Evolutionary conservation across 345 rosid species (phyloP).

Genomic region (Salix exigua): DNA sequence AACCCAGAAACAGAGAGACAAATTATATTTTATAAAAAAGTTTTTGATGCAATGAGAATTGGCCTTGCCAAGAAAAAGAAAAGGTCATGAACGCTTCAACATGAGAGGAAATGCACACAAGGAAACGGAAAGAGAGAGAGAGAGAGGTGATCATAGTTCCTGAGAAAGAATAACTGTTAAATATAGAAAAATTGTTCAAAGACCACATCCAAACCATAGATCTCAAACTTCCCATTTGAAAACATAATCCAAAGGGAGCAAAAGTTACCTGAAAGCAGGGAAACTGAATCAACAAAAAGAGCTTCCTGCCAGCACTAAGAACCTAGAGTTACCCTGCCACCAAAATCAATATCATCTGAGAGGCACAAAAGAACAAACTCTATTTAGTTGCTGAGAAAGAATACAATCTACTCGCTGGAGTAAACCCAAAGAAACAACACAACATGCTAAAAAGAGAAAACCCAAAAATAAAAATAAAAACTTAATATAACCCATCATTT

Average conservation of each 20-base stretch:
- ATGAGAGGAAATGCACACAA: background rate
- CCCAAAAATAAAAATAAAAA: background rate
- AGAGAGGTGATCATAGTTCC: background rate
- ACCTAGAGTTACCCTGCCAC: conserved; percentile 13
- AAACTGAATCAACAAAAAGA: conserved; percentile 19
- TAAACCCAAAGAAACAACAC: conserved; percentile 6
- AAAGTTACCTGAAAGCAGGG: conserved; percentile 27
- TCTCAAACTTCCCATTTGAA: conserved; percentile 17
- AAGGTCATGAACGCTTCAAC: background rate
- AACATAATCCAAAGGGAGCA: conserved; percentile 2
- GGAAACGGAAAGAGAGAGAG: background rate
- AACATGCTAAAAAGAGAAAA: background rate
- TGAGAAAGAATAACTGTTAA: background rate
- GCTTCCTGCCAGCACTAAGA: conserved; percentile 13
- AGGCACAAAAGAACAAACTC: background rate
- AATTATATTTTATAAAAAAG: background rate
- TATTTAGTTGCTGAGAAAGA: background rate
- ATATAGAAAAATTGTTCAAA: background rate
- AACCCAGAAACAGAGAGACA: background rate
- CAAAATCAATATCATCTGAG: conserved; percentile 3
- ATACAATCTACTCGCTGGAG: background rate
- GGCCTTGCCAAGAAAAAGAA: background rate
- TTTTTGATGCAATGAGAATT: background rate
- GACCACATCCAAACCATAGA: conserved; percentile 11
- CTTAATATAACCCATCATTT: conserved; percentile 16